Percentiles rank a stretch among this genome's conserved stretches.
phyloP scores from a whole-genome alignment of 805 yeast genomes.

The Scheffersomyces stipitis region DNA sequence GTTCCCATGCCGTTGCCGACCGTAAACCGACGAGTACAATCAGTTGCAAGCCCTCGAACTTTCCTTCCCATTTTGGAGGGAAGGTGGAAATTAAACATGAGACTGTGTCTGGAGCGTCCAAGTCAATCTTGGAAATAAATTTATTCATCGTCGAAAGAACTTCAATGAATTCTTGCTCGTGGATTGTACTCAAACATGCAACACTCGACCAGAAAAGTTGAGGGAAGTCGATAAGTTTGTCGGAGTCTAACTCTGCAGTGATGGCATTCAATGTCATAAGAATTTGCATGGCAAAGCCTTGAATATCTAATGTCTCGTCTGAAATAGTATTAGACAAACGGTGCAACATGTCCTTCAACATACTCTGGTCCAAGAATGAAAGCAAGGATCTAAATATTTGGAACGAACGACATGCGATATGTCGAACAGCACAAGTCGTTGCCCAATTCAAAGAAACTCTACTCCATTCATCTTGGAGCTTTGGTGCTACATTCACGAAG shows the following conservation, averaged over 20 bases:
- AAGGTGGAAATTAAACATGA: conserved; percentile 80
- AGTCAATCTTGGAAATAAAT: conserved; percentile 81
- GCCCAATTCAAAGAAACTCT: conserved; percentile 87
- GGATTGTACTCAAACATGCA: conserved; percentile 85
- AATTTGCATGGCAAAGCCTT: conserved; percentile 96
- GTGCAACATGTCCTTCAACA: conserved; percentile 92
- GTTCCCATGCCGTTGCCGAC: conserved; percentile 77
- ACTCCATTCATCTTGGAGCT: conserved; percentile 83
- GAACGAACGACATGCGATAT: conserved; percentile 94
- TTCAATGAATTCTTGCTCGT: conserved; percentile 91
- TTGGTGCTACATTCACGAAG: conserved; percentile 45
- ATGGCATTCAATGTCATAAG: conserved; percentile 93
- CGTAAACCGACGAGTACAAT: conserved; percentile 79
- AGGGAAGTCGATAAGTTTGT: conserved; percentile 80
- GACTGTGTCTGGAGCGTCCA: conserved; percentile 82
- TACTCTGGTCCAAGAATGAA: conserved; percentile 77
- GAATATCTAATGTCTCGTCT: conserved; percentile 86
- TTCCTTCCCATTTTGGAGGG: conserved; percentile 95
- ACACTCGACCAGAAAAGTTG: conserved; percentile 94
- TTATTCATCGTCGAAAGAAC: conserved; percentile 78
- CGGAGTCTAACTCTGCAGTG: conserved; percentile 79
- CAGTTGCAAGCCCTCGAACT: conserved; percentile 83
- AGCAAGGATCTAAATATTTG: conserved; percentile 85
- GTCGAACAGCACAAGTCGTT: conserved; percentile 95
- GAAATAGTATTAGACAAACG: conserved; percentile 90